Base-by-base conservation (phyloP, 495 filamentous ascomycete genomes). In the Tirmania nivea region DNA sequence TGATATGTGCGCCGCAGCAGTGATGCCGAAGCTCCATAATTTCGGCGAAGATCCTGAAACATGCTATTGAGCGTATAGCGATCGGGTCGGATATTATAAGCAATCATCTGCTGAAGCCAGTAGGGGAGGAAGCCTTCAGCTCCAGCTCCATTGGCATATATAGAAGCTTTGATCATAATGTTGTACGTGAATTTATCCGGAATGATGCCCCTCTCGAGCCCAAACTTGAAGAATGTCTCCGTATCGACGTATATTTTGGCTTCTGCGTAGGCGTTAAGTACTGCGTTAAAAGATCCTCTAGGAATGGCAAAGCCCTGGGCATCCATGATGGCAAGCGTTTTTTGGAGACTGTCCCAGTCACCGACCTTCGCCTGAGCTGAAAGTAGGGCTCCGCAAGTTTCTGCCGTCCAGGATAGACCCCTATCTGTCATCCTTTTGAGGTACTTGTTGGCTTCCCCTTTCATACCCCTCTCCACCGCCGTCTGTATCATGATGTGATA, bases 361-460 rank as follows among this genome's bases (percentile, higher is more conserved):
- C 54, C 49, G 7, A 34, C 52, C 19, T 25, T 51, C 8, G 62
- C 60, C 35, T 64, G 59, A 11, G 50, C 55, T 10, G 45, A 51
- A 39, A 64, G 56, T 52, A 64, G 61, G 21, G 60, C 31, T 4
- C 54, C 57, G 16, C 54, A 66, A 6, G 63, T 63, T 35, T 58
- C 57, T 19, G 49, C 58, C 17, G 54, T 60, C 35, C 59, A 59
- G 49, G 54, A 35, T 6, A 64, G 35, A 8, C 63, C 60, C 21
- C 25, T 39, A 25, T 47, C 56, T 16, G 56, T 49, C 62, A 64
- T 61, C 45, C 39, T 45, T 14, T 14, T 14, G 17, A 45, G 17
- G 39, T 45, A 45, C 5, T 14, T 14, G 14, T 45, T 19, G 39
- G 39, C 39, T 45, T 45, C 39, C 17, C 14, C 12, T 14, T 14